phyloP scores from a whole-genome alignment of 345 rosid species.

The Trapa bicornis region DNA sequence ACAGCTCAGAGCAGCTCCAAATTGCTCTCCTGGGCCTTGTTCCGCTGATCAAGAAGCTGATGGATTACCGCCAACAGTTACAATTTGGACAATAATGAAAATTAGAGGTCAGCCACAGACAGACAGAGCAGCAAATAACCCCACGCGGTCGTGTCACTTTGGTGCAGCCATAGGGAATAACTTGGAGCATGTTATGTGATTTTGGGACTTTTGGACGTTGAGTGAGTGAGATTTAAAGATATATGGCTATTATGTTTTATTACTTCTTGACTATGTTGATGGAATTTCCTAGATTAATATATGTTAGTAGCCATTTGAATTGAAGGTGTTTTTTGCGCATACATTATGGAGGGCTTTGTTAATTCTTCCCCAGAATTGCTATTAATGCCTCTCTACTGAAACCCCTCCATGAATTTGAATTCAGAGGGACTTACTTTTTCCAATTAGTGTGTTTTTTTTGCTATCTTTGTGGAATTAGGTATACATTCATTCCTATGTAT shows the following conservation, averaged over 20 bases:
- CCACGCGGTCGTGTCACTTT: neutral
- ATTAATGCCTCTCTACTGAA: too few species aligned
- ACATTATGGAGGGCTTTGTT: too few species aligned
- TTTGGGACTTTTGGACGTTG: neutral
- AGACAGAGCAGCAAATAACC: neutral
- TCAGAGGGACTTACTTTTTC: too few species aligned
- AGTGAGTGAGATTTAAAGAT: constrained; percentile 1
- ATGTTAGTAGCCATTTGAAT: constrained; percentile 9
- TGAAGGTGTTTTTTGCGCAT: constrained; percentile 4
- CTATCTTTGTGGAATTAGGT: too few species aligned
- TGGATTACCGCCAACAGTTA: constrained; percentile 37
- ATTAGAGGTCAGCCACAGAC: neutral
- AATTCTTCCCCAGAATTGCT: too few species aligned
- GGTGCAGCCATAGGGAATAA: neutral
- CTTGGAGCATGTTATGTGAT: neutral
- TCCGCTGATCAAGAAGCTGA: constrained; percentile 69
- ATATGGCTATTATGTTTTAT: neutral
- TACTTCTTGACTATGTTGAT: neutral
- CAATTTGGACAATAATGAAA: constrained; percentile 59
- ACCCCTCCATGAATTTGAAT: too few species aligned
- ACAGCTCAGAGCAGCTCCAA: constrained; percentile 90
- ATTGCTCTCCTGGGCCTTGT: constrained; percentile 54
- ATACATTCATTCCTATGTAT: too few species aligned
- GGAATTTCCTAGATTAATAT: neutral
- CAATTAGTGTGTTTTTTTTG: too few species aligned